Evolutionary conservation across 306 rosid genomes (phyloP), one percentile per base, ranked within the genome.

Genomic region (Inga oerstediana): DNA sequence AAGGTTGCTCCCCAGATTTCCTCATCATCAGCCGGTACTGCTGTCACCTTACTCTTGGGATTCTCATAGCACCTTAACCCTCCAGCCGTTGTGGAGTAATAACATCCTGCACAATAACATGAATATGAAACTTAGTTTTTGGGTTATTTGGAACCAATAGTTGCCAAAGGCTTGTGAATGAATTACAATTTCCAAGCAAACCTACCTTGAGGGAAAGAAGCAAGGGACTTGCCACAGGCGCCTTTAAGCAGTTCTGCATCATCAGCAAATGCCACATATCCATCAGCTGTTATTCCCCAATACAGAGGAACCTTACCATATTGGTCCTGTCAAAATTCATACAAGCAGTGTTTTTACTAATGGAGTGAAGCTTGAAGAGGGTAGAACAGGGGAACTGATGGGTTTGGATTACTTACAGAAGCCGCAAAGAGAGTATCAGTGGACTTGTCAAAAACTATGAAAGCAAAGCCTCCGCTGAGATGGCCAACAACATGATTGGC

Each of bases 251-350:
- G 79, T 15, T 92, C 98, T 3, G 97, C 94, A 82, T 92, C 90
- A 74, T 97, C 92, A 83, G 98, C 96, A 82, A 91, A 97, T 6
- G 98, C 99, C 20, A 97, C 99, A 16, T 85, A 90, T 9, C 98
- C 99, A 82, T 97, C 99, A 41, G 99, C 99, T 3, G 99, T 97
- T 79, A 97, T 97, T 88, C 99, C 99, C 99, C 99, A 97, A 46
- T 90, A 94, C 30, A 97, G 89, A 61, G 97, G 97, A 86, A 90
- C 89, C 83, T 97, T 92, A 35, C 97, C 97, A n/a, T 43, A 45
- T 86, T 91, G 98, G 83, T 97, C 99, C 99, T 97, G 89, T 84
- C 59, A 78, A 62, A 82, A 80, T 74, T 37, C 72, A 78, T 61
- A 67, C 59, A 84, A 41, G 51, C 82, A 77, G 24, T 39, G 46